Evolutionary conservation across 1,139 yeast species (phyloP).

Genomic region (Candida sp.): DNA sequence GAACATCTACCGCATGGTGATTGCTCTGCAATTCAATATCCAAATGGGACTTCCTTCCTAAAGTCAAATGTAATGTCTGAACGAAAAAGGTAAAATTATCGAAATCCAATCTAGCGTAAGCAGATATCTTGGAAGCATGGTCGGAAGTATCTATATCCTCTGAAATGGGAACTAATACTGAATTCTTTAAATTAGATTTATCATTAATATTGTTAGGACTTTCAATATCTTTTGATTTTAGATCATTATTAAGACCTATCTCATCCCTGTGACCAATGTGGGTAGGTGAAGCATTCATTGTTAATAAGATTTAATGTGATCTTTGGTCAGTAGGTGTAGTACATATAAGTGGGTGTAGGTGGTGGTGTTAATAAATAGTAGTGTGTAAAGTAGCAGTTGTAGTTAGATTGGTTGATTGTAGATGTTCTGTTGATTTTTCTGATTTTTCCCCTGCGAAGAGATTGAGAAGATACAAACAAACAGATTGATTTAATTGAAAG

Average conservation of each 20-base stretch:
- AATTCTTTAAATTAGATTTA: constrained; percentile 9
- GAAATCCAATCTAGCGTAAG: constrained; percentile 92
- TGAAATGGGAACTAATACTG: constrained; percentile 15
- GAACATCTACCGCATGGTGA: constrained; percentile 79
- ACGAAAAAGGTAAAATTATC: constrained; percentile 92
- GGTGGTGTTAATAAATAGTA: background rate
- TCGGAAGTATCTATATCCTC: constrained; percentile 16
- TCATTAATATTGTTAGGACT: too few species aligned
- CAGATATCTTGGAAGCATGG: constrained; percentile 59
- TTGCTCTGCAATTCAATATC: constrained; percentile 56
- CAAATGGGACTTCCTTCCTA: constrained; percentile 79
- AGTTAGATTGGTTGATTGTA: too few species aligned
- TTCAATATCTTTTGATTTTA: too few species aligned
- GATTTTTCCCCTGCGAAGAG: background rate
- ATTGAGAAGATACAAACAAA: too few species aligned
- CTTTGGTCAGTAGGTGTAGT: background rate
- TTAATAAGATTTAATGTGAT: background rate
- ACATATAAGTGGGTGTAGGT: background rate
- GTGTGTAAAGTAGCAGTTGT: background rate
- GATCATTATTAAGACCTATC: background rate
- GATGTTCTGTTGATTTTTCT: background rate
- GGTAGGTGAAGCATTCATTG: background rate
- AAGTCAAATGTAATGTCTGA: constrained; percentile 88
- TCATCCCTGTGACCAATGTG: background rate
- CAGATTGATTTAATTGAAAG: too few species aligned